Evolutionary conservation across 2,329 filamentous ascomycete genomes (phyloP), one percentile per base, ranked within the genome.

Genomic region (Trichoderma cornu-damae): DNA sequence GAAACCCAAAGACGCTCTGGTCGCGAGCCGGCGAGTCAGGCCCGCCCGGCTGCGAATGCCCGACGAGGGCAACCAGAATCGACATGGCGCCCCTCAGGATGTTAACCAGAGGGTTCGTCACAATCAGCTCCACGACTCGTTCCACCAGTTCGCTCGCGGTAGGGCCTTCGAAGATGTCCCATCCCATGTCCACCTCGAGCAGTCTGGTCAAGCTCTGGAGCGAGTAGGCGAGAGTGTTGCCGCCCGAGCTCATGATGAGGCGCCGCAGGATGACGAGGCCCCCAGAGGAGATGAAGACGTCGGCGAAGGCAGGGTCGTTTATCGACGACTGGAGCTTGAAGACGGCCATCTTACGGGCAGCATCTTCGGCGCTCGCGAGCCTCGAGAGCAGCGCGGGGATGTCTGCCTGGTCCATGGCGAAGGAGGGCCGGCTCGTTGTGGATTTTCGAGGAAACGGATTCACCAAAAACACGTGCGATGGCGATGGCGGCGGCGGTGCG

Each of bases 241-340:
- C 94, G 58, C 84, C 89, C 28, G 92, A 86, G 63, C 84, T 83
- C 79, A 97, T 85, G 62, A 94, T 90, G 54, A 97, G 79, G 57
- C 89, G 85, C 53, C 90, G 85, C 66, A 99, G 77, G 64, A 93
- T 85, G 63, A 85, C 80, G 62, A 97, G 79, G 3, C 94, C 94
- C 58, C 91, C 91, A 49, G 91, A 89, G 51, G 88, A 85, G 61
- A 97, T 96, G 76, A 99, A 99, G 65, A 95, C 86, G 72, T 97
- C 94, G 67, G 94, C 94, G 72, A 97, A 97, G 50, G 91, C 88
- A 24, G 93, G 93, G 74, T 99, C 94, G 70, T 92, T 93, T 73
- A 99, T 96, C 61, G 90, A 91, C 62, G 84, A 87, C 74, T 99
- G 94, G 63, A 99, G 84, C 77, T 96, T 96, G 82, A 99, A 99